Percentiles rank a stretch among this genome's conserved stretches.
phyloP scores from a whole-genome alignment of 768 basidiomycete genomes.

The Plicaturopsis crispa region DNA sequence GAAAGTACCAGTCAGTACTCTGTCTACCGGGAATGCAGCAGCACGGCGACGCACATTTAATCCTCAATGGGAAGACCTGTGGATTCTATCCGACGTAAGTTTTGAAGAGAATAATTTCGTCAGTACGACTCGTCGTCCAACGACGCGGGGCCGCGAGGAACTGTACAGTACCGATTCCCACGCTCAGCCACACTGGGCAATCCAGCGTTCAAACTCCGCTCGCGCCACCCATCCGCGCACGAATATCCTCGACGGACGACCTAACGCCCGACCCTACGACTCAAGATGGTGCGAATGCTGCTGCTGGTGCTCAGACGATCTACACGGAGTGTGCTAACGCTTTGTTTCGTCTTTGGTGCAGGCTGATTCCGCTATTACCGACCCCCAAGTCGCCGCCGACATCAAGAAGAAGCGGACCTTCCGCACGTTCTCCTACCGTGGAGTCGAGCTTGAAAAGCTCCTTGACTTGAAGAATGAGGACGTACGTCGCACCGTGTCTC shows the following conservation, averaged over 20 bases:
- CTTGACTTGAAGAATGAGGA: constrained; percentile 95
- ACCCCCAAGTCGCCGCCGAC: constrained; percentile 90
- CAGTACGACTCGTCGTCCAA: no score
- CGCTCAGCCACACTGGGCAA: constrained; percentile 15
- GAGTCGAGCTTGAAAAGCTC: constrained; percentile 96
- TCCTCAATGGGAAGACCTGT: constrained; percentile 88
- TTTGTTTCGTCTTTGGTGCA: constrained; percentile 17
- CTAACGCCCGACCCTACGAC: constrained; percentile 13
- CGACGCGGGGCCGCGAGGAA: no score
- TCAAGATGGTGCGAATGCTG: constrained; percentile 22
- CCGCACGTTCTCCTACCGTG: constrained; percentile 98
- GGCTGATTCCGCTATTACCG: constrained; percentile 83
- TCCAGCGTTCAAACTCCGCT: constrained; percentile 1
- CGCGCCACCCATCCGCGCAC: no score
- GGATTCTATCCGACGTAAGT: constrained; percentile 82
- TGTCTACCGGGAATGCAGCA: not conserved
- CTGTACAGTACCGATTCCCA: constrained; percentile 8
- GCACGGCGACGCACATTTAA: constrained; percentile 49
- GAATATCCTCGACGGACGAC: constrained; percentile 12
- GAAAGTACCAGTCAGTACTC: not conserved
- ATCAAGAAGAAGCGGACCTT: constrained; percentile 98
- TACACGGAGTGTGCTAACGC: constrained; percentile 1
- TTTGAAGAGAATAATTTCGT: constrained; percentile 17
- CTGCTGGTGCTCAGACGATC: not conserved
- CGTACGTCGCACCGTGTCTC: constrained; percentile 37